Percentiles rank a stretch among this genome's conserved stretches.
These are phyloP conservation scores for Scheffersomyces cryptocercus DNA, from an alignment of 1,139 yeast species.

Conservation along the genomic window DNA sequence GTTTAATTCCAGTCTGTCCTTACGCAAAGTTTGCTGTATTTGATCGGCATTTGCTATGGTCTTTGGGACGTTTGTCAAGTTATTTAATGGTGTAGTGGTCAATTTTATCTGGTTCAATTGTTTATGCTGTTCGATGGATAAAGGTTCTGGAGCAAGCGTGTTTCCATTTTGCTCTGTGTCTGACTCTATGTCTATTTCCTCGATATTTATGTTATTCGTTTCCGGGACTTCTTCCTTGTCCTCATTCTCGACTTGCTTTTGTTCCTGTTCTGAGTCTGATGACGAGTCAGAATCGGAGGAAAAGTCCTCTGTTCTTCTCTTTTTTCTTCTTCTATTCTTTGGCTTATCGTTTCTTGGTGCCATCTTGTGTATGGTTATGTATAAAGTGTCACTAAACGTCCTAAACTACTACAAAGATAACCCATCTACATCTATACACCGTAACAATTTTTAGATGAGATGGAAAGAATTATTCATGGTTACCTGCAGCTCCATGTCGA, in stretches of 20 bases:
- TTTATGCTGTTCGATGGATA: slow-evolving; percentile 23
- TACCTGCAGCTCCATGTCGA: no score
- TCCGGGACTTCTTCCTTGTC: slow-evolving; percentile 4
- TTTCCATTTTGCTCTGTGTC: slow-evolving; percentile 33
- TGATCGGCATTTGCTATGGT: slow-evolving; percentile 21
- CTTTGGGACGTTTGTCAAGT: slow-evolving; percentile 16
- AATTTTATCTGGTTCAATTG: slow-evolving; percentile 27
- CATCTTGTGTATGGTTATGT: no score
- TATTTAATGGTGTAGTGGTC: slow-evolving; percentile 25
- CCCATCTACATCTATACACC: no score
- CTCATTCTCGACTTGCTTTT: slow-evolving; percentile 9
- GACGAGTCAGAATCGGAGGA: slow-evolving; percentile 50
- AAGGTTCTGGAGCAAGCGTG: slow-evolving; percentile 14
- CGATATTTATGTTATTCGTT: slow-evolving; percentile 22
- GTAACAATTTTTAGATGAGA: no score
- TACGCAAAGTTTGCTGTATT: slow-evolving; percentile 22
- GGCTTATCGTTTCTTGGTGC: slow-evolving; percentile 5
- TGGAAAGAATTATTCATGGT: no score
- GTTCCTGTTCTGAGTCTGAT: slow-evolving; percentile 22
- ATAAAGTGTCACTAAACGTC: no score
- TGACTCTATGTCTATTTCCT: slow-evolving; percentile 36
- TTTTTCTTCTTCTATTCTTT: slow-evolving; percentile 58
- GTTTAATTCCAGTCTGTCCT: slow-evolving; percentile 44
- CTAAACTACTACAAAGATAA: no score
- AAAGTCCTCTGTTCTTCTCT: slow-evolving; percentile 74